Conservation (phyloP, 495 filamentous ascomycete species). For the Aeminium ludgeri region DNA sequence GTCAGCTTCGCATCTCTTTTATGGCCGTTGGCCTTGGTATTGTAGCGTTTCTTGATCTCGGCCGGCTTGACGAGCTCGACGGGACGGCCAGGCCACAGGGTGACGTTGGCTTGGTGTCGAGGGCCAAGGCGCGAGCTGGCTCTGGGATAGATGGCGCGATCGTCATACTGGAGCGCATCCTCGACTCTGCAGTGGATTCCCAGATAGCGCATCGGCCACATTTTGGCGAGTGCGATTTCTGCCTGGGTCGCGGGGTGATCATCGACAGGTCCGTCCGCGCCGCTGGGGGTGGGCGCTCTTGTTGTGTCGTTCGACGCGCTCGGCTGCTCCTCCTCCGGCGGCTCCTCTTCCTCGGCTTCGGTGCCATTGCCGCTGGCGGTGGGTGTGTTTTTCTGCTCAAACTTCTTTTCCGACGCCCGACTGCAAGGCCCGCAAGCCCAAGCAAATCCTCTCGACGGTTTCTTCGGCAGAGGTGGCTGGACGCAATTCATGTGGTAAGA, state of each 20-base stretch:
- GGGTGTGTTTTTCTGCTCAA: slow-evolving; percentile 81
- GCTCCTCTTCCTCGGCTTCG: slow-evolving; percentile 66
- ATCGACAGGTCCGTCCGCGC: slow-evolving; percentile 30
- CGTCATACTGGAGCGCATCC: slow-evolving; percentile 92
- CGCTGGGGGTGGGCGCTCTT: slow-evolving; percentile 29
- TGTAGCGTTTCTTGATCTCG: slow-evolving; percentile 66
- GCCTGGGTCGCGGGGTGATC: slow-evolving; percentile 64
- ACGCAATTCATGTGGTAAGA: slow-evolving; percentile 99
- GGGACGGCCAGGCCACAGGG: slow-evolving; percentile 64
- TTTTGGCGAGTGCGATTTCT: slow-evolving; percentile 74
- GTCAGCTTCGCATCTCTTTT: slow-evolving; percentile 56
- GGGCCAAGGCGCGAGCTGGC: slow-evolving; percentile 86
- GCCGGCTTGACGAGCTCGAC: slow-evolving; percentile 78
- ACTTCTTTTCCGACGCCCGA: slow-evolving; percentile 76
- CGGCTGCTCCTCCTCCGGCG: slow-evolving; percentile 54
- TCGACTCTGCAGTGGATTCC: slow-evolving; percentile 93
- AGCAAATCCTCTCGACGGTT: slow-evolving; percentile 92
- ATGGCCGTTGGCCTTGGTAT: slow-evolving; percentile 40
- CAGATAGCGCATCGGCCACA: slow-evolving; percentile 94
- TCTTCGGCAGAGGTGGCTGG: slow-evolving; percentile 78
- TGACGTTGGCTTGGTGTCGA: slow-evolving; percentile 77
- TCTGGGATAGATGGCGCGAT: slow-evolving; percentile 81
- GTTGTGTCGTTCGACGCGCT: slow-evolving; percentile 28
- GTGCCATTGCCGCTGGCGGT: slow-evolving; percentile 34
- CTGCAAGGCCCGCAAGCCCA: slow-evolving; percentile 96